A percentile compares a stretch with the other conserved stretches of the same genome.
Conservation (phyloP, 495 filamentous ascomycete genomes). For the Xylaria intraflava region DNA sequence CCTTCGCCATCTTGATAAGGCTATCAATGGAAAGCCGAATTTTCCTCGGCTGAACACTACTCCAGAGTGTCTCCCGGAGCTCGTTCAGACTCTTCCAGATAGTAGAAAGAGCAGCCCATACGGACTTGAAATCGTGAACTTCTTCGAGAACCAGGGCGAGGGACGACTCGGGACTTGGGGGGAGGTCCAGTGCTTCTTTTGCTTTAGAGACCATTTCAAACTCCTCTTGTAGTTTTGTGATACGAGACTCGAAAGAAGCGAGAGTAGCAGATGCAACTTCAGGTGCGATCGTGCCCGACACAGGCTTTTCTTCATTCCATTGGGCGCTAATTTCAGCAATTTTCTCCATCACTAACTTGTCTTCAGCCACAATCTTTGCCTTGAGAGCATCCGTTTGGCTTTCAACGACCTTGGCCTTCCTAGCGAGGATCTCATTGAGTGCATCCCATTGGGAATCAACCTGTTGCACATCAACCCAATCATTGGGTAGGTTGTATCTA, state of each 20-base stretch:
- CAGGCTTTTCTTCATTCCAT: slow-evolving; percentile 95
- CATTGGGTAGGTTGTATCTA: slow-evolving; percentile 82
- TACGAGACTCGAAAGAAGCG: slow-evolving; percentile 68
- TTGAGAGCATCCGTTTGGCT: slow-evolving; percentile 92
- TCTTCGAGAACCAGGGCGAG: slow-evolving; percentile 82
- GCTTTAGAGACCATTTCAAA: slow-evolving; percentile 92
- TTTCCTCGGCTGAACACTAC: slow-evolving; percentile 85
- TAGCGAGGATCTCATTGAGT: slow-evolving; percentile 76
- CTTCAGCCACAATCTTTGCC: slow-evolving; percentile 94
- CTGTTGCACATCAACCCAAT: slow-evolving; percentile 93
- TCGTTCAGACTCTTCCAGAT: slow-evolving; percentile 98
- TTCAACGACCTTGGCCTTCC: slow-evolving; percentile 88
- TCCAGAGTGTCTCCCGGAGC: slow-evolving; percentile 85
- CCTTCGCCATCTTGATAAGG: slow-evolving; percentile 95
- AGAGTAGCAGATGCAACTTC: slow-evolving; percentile 77
- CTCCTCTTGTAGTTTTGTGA: slow-evolving; percentile 76
- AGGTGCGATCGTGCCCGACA: slow-evolving; percentile 87
- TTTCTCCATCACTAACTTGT: slow-evolving; percentile 80
- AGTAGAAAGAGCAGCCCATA: slow-evolving; percentile 88
- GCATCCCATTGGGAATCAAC: slow-evolving; percentile 90
- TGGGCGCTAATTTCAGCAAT: slow-evolving; percentile 71
- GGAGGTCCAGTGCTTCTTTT: slow-evolving; percentile 91
- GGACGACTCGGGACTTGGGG: slow-evolving; percentile 66
- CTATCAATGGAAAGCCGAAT: slow-evolving; percentile 80
- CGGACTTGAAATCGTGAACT: slow-evolving; percentile 96